phyloP scores from a whole-genome alignment of 306 rosid genomes.

The Lotus japonicus region DNA sequence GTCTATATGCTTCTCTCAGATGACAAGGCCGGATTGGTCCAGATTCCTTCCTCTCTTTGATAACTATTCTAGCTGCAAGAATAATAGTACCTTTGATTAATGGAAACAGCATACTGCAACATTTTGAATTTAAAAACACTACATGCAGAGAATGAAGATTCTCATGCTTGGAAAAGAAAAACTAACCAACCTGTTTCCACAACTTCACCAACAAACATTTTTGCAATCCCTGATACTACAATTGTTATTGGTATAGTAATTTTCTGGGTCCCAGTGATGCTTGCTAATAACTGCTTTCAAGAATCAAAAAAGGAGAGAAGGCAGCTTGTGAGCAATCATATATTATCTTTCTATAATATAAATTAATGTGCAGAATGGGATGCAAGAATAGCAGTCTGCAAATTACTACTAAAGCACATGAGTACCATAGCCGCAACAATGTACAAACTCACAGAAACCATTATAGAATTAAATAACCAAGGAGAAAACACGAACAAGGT shows the following conservation, averaged over 20 bases:
- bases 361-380: neutral
- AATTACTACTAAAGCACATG: neutral
- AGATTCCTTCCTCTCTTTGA: slow-evolving; percentile 82
- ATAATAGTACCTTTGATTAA: neutral
- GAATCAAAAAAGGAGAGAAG: neutral
- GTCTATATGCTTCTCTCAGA: slow-evolving; percentile 79
- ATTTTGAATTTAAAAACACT: neutral
- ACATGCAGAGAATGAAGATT: neutral
- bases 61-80: slow-evolving; percentile 67
- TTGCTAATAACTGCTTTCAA: slow-evolving; percentile 57
- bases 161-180: slow-evolving; percentile 1
- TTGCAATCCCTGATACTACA: slow-evolving; percentile 91
- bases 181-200: slow-evolving; percentile 69
- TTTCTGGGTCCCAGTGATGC: slow-evolving; percentile 84
- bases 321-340: neutral
- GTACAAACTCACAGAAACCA: neutral
- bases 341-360: neutral
- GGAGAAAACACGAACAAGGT: neutral
- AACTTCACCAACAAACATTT: slow-evolving; percentile 88
- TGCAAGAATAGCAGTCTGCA: neutral
- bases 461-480: neutral
- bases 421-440: neutral
- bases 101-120: neutral
- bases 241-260: slow-evolving; percentile 85
- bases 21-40: slow-evolving; percentile 97